These are phyloP conservation scores for Claviceps sp. DNA, from an alignment of 2,329 filamentous ascomycete species.

Conservation along the genomic window DNA sequence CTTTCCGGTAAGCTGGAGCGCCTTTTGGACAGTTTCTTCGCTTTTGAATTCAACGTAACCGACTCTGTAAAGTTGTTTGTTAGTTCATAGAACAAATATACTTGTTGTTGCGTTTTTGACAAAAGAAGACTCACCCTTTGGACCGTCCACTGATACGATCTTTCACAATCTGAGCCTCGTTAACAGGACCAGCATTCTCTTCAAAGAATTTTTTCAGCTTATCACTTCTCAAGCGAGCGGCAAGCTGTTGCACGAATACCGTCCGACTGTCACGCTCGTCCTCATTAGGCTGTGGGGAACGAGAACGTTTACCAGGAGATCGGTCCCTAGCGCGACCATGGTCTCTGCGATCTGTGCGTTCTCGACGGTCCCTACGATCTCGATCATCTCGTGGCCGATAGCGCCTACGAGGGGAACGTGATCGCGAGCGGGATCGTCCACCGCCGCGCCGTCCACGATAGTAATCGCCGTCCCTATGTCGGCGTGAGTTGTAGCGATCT, in stretches of 20 bases:
- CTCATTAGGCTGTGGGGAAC: conserved; percentile 68
- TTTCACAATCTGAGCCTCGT: conserved; percentile 97
- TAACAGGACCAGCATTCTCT: conserved; percentile 85
- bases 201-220: conserved; percentile 93
- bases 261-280: conserved; percentile 95
- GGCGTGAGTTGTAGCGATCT: conserved; percentile 60
- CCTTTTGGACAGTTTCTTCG: conserved; percentile 84
- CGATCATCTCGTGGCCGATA: conserved; percentile 43
- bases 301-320: conserved; percentile 27
- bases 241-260: conserved; percentile 96
- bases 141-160: conserved; percentile 92
- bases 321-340: conserved; percentile 42
- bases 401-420: conserved; percentile 54
- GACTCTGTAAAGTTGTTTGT: conserved; percentile 45
- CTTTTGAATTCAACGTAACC: conserved; percentile 98
- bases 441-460: conserved; percentile 38
- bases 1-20: conserved; percentile 96
- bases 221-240: conserved; percentile 79
- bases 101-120: not conserved
- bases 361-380: conserved; percentile 35
- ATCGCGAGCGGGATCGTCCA: conserved; percentile 49
- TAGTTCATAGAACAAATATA: not conserved
- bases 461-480: conserved; percentile 61
- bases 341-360: conserved; percentile 32
- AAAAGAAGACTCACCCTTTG: conserved; percentile 62